Base-by-base conservation (phyloP, 2,329 filamentous ascomycete species). In the Eutypella sp. region DNA sequence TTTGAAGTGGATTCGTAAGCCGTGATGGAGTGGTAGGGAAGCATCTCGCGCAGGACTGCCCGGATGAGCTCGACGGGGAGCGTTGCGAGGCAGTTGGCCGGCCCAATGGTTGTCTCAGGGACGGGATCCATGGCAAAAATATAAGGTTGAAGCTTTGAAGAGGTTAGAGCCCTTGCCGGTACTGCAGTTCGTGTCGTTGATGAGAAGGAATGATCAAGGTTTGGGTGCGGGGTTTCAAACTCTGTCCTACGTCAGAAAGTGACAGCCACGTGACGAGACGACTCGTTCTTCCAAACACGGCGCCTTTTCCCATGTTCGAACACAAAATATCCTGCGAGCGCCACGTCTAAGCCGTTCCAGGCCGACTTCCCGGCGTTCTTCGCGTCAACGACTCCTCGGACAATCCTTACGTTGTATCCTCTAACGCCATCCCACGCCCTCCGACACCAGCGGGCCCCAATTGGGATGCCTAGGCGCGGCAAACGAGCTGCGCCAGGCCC, bases 1-100 rank as follows among this genome's bases (percentile, higher is more conserved):
- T 46, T 46, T 46, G 44, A 46, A 46, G 44, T 46, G 44, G 44
- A 46, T 46, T 46, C 44, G 31, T 46, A 46, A 42, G 44, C 44
- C 44, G 38, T 46, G 44, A 41, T 46, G 44, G 44, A 46, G 44
- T 46, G 38, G 38, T 46, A 42, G 44, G 44, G 44, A 42, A 46
- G 44, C 44, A 46, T 46, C 44, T 46, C 44, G 44, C 39, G 38
- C 44, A 46, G 39, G 44, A 46, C 44, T 46, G 44, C 44, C 44
- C 19, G 44, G 44, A 46, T 46, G 44, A 46, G 44, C 44, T 46
- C 44, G 44, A 46, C 44, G 38, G 44, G 38, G 44, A 46, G 44
- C 44, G 39, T 46, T 46, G 44, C 44, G 44, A 42, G 44, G 38
- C 38, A 46, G 44, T 46, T 46, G 44, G 39, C 44, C 38, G 44